phyloP scores from a whole-genome alignment of 352 stramenopile genomes.

The Phytophthora nicotianae region DNA sequence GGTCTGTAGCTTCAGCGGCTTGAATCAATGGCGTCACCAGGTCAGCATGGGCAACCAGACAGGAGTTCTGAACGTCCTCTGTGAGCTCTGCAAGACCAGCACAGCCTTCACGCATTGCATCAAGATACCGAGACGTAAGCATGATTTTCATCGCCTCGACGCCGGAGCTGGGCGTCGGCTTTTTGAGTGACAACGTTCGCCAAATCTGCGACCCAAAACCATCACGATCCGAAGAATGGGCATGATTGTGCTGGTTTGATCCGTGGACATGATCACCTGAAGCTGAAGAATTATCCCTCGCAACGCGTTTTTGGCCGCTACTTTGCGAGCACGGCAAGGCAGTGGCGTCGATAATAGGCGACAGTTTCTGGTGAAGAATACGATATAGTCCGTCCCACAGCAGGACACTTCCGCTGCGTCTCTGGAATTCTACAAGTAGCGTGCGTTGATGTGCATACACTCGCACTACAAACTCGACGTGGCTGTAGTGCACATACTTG shows the following conservation, averaged over 20 bases:
- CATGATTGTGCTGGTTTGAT: constrained; percentile 18
- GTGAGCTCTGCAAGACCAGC: constrained; percentile 74
- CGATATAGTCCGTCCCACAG: constrained; percentile 86
- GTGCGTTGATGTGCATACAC: constrained; percentile 56
- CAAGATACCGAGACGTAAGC: constrained; percentile 72
- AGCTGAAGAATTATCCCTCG: constrained; percentile 9
- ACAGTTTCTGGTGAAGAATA: constrained; percentile 67
- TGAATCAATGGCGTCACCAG: constrained; percentile 61
- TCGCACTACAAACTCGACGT: constrained; percentile 80
- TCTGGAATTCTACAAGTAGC: constrained; percentile 80
- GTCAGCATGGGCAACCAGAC: constrained; percentile 56
- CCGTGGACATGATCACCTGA: neutral
- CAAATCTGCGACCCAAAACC: constrained; percentile 64
- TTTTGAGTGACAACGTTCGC: constrained; percentile 54
- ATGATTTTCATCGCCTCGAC: constrained; percentile 89
- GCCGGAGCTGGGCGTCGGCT: constrained; percentile 60
- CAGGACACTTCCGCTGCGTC: constrained; percentile 70
- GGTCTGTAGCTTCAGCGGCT: constrained; percentile 51
- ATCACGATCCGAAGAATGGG: constrained; percentile 35
- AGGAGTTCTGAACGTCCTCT: constrained; percentile 63
- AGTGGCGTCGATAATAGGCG: constrained; percentile 47
- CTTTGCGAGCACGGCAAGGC: constrained; percentile 70
- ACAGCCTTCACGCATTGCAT: constrained; percentile 80
- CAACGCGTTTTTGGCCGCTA: constrained; percentile 63
- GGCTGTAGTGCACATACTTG: constrained; percentile 86